Evolutionary conservation across 2,329 filamentous ascomycete genomes (phyloP).

Genomic region (Paraconiothyrium brasiliense): DNA sequence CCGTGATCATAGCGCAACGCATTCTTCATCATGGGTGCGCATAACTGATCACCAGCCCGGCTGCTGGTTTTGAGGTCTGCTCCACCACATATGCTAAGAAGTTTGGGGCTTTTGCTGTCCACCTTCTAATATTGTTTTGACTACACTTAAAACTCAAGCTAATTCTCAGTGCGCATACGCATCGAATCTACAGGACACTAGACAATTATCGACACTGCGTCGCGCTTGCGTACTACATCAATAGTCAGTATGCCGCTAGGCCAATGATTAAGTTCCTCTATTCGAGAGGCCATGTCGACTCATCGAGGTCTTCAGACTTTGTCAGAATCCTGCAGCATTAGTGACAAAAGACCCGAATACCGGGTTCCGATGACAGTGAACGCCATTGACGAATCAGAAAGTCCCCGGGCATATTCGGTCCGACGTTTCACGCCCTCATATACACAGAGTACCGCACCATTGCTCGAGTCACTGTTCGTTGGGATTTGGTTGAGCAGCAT

Average conservation of each 20-base stretch:
- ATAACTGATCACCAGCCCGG: not conserved
- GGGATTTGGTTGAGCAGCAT: not conserved
- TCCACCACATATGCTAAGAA: not conserved
- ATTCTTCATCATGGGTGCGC: not conserved
- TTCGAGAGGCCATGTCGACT: too few species aligned
- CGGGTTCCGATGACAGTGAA: not conserved
- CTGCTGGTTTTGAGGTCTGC: not conserved
- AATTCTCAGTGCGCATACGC: too few species aligned
- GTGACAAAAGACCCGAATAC: not conserved
- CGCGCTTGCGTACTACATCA: too few species aligned
- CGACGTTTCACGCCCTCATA: not conserved
- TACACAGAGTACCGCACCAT: not conserved
- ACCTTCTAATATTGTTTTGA: too few species aligned
- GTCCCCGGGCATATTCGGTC: slow-evolving; percentile 2
- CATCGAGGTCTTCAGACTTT: too few species aligned
- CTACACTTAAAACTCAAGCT: too few species aligned
- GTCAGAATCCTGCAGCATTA: not conserved
- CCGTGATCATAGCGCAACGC: not conserved
- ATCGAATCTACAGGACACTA: too few species aligned
- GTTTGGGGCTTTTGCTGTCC: not conserved
- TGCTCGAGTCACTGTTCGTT: not conserved
- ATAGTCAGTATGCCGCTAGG: too few species aligned
- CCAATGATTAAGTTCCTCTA: too few species aligned
- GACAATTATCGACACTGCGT: too few species aligned
- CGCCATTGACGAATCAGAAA: slow-evolving; percentile 2